These are phyloP conservation scores for Sphaerobolus stellatus DNA, from an alignment of 1,284 basidiomycete genomes.

Conservation along the genomic window DNA sequence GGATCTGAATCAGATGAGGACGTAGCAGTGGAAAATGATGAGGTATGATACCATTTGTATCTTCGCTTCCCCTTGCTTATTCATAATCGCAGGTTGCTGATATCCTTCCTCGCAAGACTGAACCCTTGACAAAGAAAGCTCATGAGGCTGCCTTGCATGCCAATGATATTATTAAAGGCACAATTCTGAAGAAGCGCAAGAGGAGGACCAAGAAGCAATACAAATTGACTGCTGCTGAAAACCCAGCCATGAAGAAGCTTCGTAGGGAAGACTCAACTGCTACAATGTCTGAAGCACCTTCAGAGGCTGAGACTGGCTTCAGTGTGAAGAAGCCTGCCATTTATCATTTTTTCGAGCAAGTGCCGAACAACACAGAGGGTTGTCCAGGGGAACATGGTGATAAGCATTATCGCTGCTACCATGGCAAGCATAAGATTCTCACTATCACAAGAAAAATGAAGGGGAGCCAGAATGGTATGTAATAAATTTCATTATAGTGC, in stretches of 20 bases:
- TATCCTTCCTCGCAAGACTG: not conserved
- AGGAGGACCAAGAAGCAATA: not conserved
- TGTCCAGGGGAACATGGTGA: slow-evolving; percentile 5
- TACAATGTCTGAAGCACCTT: too few relatives aligned
- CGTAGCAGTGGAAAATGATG: too few relatives aligned
- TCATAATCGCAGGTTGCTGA: not conserved
- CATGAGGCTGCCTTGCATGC: not conserved
- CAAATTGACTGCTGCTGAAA: not conserved
- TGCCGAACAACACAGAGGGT: slow-evolving; percentile 14
- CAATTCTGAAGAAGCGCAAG: not conserved
- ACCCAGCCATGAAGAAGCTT: not conserved
- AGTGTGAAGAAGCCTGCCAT: slow-evolving; percentile 18
- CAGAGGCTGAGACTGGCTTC: too few relatives aligned
- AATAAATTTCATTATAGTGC: not conserved
- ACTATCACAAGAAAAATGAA: slow-evolving; percentile 23
- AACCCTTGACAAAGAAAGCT: not conserved
- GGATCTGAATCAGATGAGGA: too few relatives aligned
- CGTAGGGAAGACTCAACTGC: too few relatives aligned
- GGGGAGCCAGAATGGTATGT: slow-evolving; percentile 17
- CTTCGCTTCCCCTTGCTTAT: too few relatives aligned
- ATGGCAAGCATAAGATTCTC: slow-evolving; percentile 22
- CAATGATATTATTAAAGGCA: not conserved
- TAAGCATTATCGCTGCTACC: slow-evolving; percentile 26
- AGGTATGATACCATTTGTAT: too few relatives aligned
- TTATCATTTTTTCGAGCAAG: slow-evolving; percentile 22